A percentile compares a stretch with the other conserved stretches of the same genome.
Evolutionary conservation across 306 rosid species (phyloP).

Genomic region (Lathyrus tuberosus): DNA sequence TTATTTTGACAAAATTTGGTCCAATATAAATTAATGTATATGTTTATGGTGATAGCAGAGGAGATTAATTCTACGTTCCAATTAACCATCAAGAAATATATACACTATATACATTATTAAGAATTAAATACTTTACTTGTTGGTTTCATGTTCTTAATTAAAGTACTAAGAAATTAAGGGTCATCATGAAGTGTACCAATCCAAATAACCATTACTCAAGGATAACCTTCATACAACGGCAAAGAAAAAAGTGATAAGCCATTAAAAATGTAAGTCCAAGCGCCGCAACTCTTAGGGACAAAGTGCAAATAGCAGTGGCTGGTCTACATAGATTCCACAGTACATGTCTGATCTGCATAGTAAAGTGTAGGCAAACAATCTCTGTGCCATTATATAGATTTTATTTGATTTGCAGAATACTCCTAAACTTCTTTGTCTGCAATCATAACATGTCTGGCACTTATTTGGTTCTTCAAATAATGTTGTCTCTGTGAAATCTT

Average conservation of each 20-base stretch:
- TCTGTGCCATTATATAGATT: conserved; percentile 29
- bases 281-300: conserved; percentile 36
- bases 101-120: no score
- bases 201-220: conserved; percentile 3
- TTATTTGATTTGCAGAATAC: conserved; percentile 24
- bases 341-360: conserved; percentile 31
- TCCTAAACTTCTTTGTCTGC: no score
- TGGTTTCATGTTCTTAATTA: conserved; percentile 3
- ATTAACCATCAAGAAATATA: no score
- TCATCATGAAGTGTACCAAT: not conserved
- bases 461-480: conserved; percentile 5
- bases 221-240: not conserved
- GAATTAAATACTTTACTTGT: conserved; percentile 24
- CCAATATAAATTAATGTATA: not conserved
- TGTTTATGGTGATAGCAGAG: not conserved
- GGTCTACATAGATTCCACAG: not conserved
- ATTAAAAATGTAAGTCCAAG: no score
- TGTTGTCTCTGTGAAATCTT: no score
- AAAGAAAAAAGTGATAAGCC: not conserved
- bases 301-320: conserved; percentile 39
- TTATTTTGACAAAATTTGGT: conserved; percentile 13
- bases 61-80: no score
- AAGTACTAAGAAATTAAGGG: conserved; percentile 7
- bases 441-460: not conserved
- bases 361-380: conserved; percentile 14